Evolutionary conservation across 805 yeast species (phyloP).

Genomic region (Cyberlindnera saturnus): DNA sequence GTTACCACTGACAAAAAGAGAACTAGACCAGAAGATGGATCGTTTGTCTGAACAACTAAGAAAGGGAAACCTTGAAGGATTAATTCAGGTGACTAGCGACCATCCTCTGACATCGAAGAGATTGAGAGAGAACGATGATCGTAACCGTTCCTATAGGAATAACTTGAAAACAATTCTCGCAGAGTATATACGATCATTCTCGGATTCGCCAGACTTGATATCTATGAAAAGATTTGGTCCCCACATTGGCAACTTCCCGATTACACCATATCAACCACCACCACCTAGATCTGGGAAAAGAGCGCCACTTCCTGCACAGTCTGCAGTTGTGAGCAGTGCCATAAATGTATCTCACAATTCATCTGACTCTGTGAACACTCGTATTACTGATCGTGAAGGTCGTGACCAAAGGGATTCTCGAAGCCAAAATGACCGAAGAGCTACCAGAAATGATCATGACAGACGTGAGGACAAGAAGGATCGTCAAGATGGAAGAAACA

Average conservation of each 20-base stretch:
- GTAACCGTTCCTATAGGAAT: neutral
- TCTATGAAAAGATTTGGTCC: too few relatives aligned
- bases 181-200: neutral
- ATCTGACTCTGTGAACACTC: neutral
- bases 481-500: neutral
- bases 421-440: neutral
- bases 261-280: neutral
- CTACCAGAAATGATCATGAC: neutral
- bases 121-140: slow-evolving; percentile 1
- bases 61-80: neutral
- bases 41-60: neutral
- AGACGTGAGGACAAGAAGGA: neutral
- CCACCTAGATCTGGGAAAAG: neutral
- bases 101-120: neutral
- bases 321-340: neutral
- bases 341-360: neutral
- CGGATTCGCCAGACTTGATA: neutral
- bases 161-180: neutral
- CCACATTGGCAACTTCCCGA: neutral
- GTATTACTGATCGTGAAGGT: neutral
- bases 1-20: neutral
- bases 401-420: neutral
- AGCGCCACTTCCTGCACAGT: slow-evolving; percentile 4
- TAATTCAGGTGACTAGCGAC: neutral
- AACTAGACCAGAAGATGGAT: neutral